Base-by-base conservation (phyloP, 1,284 basidiomycete species). In the Ustilago cynodontis region DNA sequence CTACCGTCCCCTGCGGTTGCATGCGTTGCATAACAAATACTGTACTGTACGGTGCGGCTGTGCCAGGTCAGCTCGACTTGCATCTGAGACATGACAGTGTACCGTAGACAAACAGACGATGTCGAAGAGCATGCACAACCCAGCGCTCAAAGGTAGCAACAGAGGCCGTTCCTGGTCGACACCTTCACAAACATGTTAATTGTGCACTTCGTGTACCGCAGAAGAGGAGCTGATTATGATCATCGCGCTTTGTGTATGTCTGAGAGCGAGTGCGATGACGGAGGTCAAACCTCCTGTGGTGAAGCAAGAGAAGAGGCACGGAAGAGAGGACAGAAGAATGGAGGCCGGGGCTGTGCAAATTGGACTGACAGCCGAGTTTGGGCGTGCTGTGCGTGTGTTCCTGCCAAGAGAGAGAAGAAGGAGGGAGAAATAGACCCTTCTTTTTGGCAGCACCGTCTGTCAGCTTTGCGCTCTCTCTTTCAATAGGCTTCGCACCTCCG, bases 361-460 rank as follows among this genome's bases (percentile, higher is more conserved):
- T n/a, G n/a, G n/a, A n/a, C n/a, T n/a, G n/a, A n/a, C n/a, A n/a
- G n/a, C 49, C 18, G 49, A 50, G 24, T 4, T 50, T 29, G n/a
- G n/a, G n/a, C n/a, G 26, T 37, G 53, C 53, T 3, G 53, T 55
- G 53, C 53, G 53, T 37, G 11, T 55, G 53, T 55, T n/a, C 53
- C 53, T 55, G 53, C 53, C 53, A 55, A 55, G 43, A 45, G 22
- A 45, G 43, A 20, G 14, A 16, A 37, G 35, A 37, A 16, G 14
- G 35, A 37, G 35, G 14, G 24, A 49, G 20, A 28, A 16, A 52
- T n/a, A 22, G 31, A 52, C 50, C 50, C 50, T 52, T 52, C 33
- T 29, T 28, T 49, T 49, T 26, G 8, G 14, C 47, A 49, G 47
- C 47, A 49, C 47, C 13, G 47, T 24, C 47, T 24, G 47, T 49